A percentile compares a stretch with the other conserved stretches of the same genome.
Evolutionary conservation across 176 grass and related monocot species (phyloP).

Genomic region (Lolium rigidum): DNA sequence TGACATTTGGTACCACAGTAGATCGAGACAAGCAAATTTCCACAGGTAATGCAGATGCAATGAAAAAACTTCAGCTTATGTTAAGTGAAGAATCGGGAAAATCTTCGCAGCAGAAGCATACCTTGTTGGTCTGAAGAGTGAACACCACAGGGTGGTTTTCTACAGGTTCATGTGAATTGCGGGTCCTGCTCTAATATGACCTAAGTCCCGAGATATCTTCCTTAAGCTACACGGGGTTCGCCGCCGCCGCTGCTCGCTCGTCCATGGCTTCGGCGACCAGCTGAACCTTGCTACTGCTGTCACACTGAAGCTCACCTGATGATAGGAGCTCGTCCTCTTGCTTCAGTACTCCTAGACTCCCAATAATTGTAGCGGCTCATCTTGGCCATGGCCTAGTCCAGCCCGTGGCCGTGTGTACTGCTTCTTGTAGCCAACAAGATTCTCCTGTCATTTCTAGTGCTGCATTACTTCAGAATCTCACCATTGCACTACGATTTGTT

Average conservation of each 20-base stretch:
- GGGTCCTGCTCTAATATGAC: neutral
- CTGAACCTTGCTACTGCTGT: neutral
- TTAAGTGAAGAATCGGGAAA: neutral
- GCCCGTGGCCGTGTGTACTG: neutral
- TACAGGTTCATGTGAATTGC: no score
- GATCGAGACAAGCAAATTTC: neutral
- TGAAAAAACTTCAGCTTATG: neutral
- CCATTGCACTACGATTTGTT: no score
- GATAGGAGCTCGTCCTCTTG: neutral
- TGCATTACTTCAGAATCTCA: neutral
- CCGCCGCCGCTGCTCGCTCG: slow-evolving; percentile 3
- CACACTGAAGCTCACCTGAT: neutral
- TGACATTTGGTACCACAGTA: neutral
- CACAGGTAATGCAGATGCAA: neutral
- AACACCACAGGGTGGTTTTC: neutral
- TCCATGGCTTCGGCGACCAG: slow-evolving; percentile 29
- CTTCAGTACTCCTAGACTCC: neutral
- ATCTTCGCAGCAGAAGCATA: neutral
- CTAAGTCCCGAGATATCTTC: neutral
- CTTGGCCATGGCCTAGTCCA: neutral
- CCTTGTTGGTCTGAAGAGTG: neutral
- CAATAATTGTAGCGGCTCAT: neutral
- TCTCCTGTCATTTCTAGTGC: neutral
- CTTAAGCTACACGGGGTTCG: no score
- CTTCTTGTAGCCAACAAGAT: neutral